These are phyloP conservation scores for Fusarium goolgardi DNA, from an alignment of 2,329 filamentous ascomycete genomes.

Conservation along the genomic window DNA sequence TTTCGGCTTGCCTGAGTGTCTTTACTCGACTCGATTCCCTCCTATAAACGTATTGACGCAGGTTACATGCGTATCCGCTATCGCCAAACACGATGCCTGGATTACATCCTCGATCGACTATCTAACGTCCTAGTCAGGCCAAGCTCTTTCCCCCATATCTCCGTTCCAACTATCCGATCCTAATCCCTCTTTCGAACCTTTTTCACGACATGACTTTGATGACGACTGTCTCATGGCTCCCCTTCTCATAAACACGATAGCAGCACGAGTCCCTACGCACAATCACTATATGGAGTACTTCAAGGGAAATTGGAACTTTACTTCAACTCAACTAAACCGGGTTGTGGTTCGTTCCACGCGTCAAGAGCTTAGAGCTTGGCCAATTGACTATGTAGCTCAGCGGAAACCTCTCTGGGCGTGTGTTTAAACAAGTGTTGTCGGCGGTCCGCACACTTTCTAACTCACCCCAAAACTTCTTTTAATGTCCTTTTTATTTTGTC, in stretches of 20 bases:
- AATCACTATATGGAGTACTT: constrained; percentile 32
- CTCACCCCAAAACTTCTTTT: constrained; percentile 33
- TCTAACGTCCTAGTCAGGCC: constrained; percentile 36
- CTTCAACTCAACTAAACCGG: constrained; percentile 20
- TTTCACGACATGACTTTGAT: constrained; percentile 34
- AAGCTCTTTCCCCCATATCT: constrained; percentile 32
- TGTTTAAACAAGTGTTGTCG: constrained; percentile 33
- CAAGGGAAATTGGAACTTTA: constrained; percentile 33
- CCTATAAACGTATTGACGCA: constrained; percentile 66
- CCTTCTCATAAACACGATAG: constrained; percentile 18
- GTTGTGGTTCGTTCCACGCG: constrained; percentile 12
- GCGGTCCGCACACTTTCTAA: constrained; percentile 21
- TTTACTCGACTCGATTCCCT: constrained; percentile 98
- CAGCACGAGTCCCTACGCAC: constrained; percentile 17
- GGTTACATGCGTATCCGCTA: constrained; percentile 19
- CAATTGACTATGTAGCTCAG: constrained; percentile 16
- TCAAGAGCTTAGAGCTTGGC: constrained; percentile 26
- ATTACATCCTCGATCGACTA: constrained; percentile 33
- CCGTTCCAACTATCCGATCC: constrained; percentile 30
- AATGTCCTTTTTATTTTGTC: constrained; percentile 46
- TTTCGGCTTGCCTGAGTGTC: constrained; percentile 95
- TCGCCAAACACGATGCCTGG: constrained; percentile 25
- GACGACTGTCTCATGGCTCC: constrained; percentile 28
- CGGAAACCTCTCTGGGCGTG: constrained; percentile 23
- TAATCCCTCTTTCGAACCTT: constrained; percentile 24